A percentile compares a stretch with the other conserved stretches of the same genome.
phyloP scores from a whole-genome alignment of 306 rosid genomes.

The Castanospermum australe region DNA sequence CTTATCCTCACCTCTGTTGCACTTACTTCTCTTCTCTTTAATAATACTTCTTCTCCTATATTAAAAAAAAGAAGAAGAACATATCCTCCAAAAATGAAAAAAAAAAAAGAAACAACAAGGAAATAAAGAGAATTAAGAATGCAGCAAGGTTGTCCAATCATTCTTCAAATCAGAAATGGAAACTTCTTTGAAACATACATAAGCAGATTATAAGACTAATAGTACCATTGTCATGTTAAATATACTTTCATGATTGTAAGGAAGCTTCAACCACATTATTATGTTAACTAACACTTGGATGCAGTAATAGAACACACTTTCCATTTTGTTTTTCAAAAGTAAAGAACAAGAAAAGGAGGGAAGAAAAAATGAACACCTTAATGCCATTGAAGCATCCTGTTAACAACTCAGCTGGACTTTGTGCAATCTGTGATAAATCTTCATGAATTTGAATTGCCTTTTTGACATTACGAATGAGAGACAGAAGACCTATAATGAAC shows the following conservation, averaged over 20 bases:
- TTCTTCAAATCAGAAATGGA: not conserved
- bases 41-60: not conserved
- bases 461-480: constrained; percentile 55
- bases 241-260: not conserved
- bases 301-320: not conserved
- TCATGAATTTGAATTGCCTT: constrained; percentile 72
- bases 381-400: constrained; percentile 69
- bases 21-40: not conserved
- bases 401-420: constrained; percentile 73
- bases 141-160: not conserved
- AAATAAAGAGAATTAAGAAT: not conserved
- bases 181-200: not conserved
- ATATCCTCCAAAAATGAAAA: not conserved
- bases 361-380: constrained; percentile 51
- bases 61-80: not conserved
- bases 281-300: not conserved
- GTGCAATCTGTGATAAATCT: constrained; percentile 46
- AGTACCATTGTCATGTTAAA: not conserved
- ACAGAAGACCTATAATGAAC: constrained; percentile 47
- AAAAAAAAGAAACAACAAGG: not conserved
- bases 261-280: not conserved
- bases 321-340: not conserved
- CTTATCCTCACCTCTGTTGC: not conserved
- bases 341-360: constrained; percentile 4
- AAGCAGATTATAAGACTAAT: not conserved